Evolutionary conservation across 2,329 filamentous ascomycete species (phyloP).

Genomic region (Neocucurbitaria cava): DNA sequence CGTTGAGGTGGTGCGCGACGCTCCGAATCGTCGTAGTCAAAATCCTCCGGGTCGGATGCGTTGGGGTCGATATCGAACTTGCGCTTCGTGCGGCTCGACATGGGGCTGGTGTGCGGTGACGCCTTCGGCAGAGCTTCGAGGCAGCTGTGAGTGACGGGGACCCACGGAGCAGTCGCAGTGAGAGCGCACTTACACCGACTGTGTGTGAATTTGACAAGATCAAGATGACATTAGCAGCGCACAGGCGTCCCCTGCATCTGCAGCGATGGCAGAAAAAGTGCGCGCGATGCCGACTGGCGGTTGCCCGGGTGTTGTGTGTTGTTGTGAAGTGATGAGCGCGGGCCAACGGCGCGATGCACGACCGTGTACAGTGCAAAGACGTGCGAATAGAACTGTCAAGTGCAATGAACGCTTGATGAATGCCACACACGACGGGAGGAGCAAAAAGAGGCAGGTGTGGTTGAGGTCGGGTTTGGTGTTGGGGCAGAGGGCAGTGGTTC

Average conservation of each 20-base stretch:
- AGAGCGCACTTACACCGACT: slow-evolving; percentile 35
- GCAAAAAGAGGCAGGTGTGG: slow-evolving; percentile 20
- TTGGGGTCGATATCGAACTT: slow-evolving; percentile 50
- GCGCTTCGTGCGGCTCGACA: slow-evolving; percentile 50
- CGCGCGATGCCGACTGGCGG: slow-evolving; percentile 27
- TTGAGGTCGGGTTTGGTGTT: slow-evolving; percentile 29
- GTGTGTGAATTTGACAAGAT: slow-evolving; percentile 11
- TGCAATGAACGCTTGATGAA: slow-evolving; percentile 17
- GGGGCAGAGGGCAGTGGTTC: slow-evolving; percentile 21
- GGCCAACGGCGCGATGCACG: slow-evolving; percentile 25
- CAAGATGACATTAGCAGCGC: slow-evolving; percentile 35
- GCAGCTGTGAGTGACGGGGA: slow-evolving; percentile 26
- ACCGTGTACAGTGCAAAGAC: slow-evolving; percentile 4
- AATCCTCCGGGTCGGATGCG: slow-evolving; percentile 49
- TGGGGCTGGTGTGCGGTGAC: slow-evolving; percentile 33
- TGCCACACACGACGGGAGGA: slow-evolving; percentile 13
- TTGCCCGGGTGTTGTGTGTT: slow-evolving; percentile 28
- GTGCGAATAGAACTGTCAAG: slow-evolving; percentile 12
- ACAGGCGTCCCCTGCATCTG: slow-evolving; percentile 26
- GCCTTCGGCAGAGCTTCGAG: slow-evolving; percentile 25
- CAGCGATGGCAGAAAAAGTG: slow-evolving; percentile 20
- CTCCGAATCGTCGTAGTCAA: slow-evolving; percentile 45
- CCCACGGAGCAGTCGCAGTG: slow-evolving; percentile 11
- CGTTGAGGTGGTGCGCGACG: slow-evolving; percentile 37
- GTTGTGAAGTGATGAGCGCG: slow-evolving; percentile 26